Evolutionary conservation across 2,329 filamentous ascomycete species (phyloP), one percentile per base, ranked within the genome.

Genomic region (Aspergillus sp.): DNA sequence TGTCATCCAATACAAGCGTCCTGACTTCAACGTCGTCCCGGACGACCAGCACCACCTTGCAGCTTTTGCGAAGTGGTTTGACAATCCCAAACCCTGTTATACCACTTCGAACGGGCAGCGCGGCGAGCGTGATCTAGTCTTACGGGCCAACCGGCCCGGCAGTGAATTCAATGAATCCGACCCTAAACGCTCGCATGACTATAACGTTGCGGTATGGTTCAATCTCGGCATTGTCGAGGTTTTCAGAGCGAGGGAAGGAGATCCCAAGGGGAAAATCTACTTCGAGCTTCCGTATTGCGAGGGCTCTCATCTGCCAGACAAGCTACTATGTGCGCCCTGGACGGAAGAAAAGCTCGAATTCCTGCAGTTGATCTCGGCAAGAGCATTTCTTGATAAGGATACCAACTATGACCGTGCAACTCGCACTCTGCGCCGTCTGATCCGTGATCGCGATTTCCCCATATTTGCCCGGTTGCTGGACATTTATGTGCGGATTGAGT

Each of bases 381-480:
- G 72, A 27, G 73, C 74, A 6, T 76, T 73, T 39, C 66, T 77
- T n/a, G 74, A 77, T 50, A 70, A 72, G 21, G 69, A 75, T 33
- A 60, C 66, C 3, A 41, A 40, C 0, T 64, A 61, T 7, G 58
- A 68, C 1, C 70, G 75, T 7, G 73, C 73, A 0, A 67, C 66
- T 17, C 64, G 63, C 1, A 65, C 74, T 3, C 64, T 76, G 2
- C 65, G 68, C 6, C 64, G 69, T 45, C 61, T 76, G 39, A 76
- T 77, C 52, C 66, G 70, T 19, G 67, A 66, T n/a, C 68, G 74
- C 1, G 67, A 72, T 24, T 64, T 72, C 14, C 61, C 56, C 27
- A 71, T 73, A 1, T 77, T 77, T 50, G 41, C 63, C 11, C 60
- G 64, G 1, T 48, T 77, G 19, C 39, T 76, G 46, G 17, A 52